phyloP scores from a whole-genome alignment of 1,284 basidiomycete genomes.

The Papiliotrema terrestris region DNA sequence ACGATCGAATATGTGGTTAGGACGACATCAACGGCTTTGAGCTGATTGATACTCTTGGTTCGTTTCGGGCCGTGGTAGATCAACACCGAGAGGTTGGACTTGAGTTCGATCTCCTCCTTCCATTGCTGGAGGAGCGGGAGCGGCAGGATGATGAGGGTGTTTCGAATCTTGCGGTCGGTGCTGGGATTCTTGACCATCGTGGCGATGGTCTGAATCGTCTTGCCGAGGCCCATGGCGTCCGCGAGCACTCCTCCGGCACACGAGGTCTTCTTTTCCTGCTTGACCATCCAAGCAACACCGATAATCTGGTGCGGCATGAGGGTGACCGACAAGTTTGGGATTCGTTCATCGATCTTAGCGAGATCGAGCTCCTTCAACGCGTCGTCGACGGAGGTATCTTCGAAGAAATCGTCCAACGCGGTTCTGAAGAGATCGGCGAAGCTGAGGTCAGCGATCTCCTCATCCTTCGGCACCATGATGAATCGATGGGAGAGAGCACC shows the following conservation, averaged over 20 bases:
- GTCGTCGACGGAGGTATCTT: slow-evolving; percentile 34
- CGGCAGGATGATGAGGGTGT: slow-evolving; percentile 50
- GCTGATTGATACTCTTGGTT: slow-evolving; percentile 21
- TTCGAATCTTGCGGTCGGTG: slow-evolving; percentile 33
- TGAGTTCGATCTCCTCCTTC: slow-evolving; percentile 49
- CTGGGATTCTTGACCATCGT: slow-evolving; percentile 41
- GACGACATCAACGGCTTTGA: slow-evolving; percentile 45
- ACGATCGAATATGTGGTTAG: slow-evolving; percentile 44
- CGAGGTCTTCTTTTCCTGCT: slow-evolving; percentile 34
- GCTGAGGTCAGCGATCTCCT: slow-evolving; percentile 4
- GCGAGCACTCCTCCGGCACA: slow-evolving; percentile 43
- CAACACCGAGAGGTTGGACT: slow-evolving; percentile 36
- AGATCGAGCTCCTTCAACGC: slow-evolving; percentile 29
- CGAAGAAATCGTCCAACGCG: slow-evolving; percentile 35
- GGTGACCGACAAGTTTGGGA: slow-evolving; percentile 28
- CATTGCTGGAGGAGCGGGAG: slow-evolving; percentile 49
- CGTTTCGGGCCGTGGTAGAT: slow-evolving; percentile 46
- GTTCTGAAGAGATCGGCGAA: slow-evolving; percentile 36
- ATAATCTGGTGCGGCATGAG: slow-evolving; percentile 46
- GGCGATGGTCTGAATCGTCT: slow-evolving; percentile 49
- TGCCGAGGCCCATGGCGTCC: slow-evolving; percentile 32
- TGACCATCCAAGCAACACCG: slow-evolving; percentile 48
- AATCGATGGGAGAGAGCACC: too few relatives aligned
- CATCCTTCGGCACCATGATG: too few relatives aligned
- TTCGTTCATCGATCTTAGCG: slow-evolving; percentile 13